Evolutionary conservation across 164 flowering plant genomes (phyloP).

Genomic region (Pachysandra terminalis): DNA sequence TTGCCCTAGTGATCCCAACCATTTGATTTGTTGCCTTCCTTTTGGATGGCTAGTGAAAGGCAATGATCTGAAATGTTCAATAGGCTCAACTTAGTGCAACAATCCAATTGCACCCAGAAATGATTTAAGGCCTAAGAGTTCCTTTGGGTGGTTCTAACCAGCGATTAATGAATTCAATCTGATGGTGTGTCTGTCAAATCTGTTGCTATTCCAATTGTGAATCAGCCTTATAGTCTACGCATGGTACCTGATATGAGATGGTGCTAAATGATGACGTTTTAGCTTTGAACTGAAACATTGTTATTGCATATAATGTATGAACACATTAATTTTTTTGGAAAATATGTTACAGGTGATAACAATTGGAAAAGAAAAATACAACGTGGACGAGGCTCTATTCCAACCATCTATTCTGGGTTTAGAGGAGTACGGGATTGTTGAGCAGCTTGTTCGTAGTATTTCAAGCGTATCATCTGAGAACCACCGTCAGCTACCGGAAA

Average conservation of each 20-base stretch:
- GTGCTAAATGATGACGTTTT: not conserved
- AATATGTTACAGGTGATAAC: constrained; percentile 60
- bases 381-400: constrained; percentile 95
- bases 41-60: too few relatives aligned
- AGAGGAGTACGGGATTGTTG: constrained; percentile 95
- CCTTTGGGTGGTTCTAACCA: not conserved
- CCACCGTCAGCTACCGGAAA: constrained; percentile 88
- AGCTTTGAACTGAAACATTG: not conserved
- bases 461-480: constrained; percentile 91
- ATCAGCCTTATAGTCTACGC: not conserved
- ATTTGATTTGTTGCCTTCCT: too few relatives aligned
- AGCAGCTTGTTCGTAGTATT: constrained; percentile 91
- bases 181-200: not conserved
- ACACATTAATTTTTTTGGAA: not conserved
- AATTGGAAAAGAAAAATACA: constrained; percentile 72
- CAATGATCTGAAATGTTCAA: too few relatives aligned
- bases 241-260: too few relatives aligned
- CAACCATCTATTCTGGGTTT: constrained; percentile 88
- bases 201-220: not conserved
- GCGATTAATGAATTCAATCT: not conserved
- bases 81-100: too few relatives aligned
- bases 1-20: too few relatives aligned
- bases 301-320: not conserved
- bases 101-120: too few relatives aligned
- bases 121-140: too few relatives aligned